Base-by-base conservation (phyloP, 441 rosid species). In the Cnidoscolus chayamansa region DNA sequence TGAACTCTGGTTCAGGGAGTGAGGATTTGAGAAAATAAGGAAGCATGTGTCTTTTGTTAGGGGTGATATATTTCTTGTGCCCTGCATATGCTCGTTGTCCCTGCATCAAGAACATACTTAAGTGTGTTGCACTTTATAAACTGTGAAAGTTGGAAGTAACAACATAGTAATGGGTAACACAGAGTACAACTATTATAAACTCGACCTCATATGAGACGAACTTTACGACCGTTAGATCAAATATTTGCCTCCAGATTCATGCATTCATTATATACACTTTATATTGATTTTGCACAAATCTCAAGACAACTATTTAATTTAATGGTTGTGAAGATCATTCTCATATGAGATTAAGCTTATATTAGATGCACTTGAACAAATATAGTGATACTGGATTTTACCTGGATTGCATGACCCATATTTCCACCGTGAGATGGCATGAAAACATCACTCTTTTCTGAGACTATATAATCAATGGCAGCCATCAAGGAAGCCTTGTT, bases 381-480 rank as follows among this genome's bases (percentile, higher is more conserved):
- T 35, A 31, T 19, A 3, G 2, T 51, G 37, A 55, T 19, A 48
- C 17, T 30, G 32, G 60, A 40, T 51, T 11, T 67, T 83, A 90
- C 97, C 96, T 90, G 98, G 76, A 93, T 81, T 1, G 96, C 89
- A 4, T 89, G 99, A 35, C 97, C 97, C 99, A 94, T 94, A 74
- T 94, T 94, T 76, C 99, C 99, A 58, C 98, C 98, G 16, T 92
- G 97, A 74, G 98, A 94, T 65, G 98, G 89, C 97, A 94, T 89
- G 84, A 94, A 94, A 76, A 92, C 90, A 56, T 94, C 93, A 65
- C 98, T 92, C 64, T 80, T 83, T 69, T 84, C 89, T 0, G 94
- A 89, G 35, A 94, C 96, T 71, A 94, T 75, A 49, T 82, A 89
- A 79, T 94, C 98, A 10, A 92, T 84, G 10, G 98, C 97, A 68